Percentiles rank a stretch among this genome's conserved stretches.
Evolutionary conservation across 345 rosid species (phyloP).

Genomic region (Populus simonii): DNA sequence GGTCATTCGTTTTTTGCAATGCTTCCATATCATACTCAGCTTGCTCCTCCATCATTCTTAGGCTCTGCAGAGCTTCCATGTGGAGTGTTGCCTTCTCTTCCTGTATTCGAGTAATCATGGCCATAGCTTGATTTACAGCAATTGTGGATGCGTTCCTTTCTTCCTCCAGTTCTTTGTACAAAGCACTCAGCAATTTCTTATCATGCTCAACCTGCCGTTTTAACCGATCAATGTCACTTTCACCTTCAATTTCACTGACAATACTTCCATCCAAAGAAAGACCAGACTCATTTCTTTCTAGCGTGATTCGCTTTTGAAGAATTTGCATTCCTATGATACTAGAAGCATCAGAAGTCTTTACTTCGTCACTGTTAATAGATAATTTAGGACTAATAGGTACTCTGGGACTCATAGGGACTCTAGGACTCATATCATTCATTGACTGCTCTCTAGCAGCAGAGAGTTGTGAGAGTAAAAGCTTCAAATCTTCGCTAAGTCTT

Average conservation of each 20-base stretch:
- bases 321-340: slow-evolving; percentile 47
- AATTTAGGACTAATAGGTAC: slow-evolving; percentile 19
- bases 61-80: slow-evolving; percentile 87
- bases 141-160: slow-evolving; percentile 87
- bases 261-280: slow-evolving; percentile 72
- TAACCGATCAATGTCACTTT: slow-evolving; percentile 63
- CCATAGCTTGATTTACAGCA: slow-evolving; percentile 94
- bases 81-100: slow-evolving; percentile 89
- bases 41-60: slow-evolving; percentile 90
- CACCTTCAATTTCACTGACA: slow-evolving; percentile 90
- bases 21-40: slow-evolving; percentile 93
- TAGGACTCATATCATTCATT: slow-evolving; percentile 57
- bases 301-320: slow-evolving; percentile 61
- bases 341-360: slow-evolving; percentile 37
- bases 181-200: slow-evolving; percentile 46
- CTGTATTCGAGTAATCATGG: slow-evolving; percentile 94
- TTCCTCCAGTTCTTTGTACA: slow-evolving; percentile 87
- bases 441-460: slow-evolving; percentile 68
- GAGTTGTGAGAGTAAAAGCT: slow-evolving; percentile 62
- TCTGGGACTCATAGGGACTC: slow-evolving; percentile 32
- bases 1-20: slow-evolving; percentile 71
- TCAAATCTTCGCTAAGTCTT: slow-evolving; percentile 66
- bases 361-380: slow-evolving; percentile 42
- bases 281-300: slow-evolving; percentile 86
- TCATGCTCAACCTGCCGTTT: slow-evolving; percentile 86